These are phyloP conservation scores for Hypholoma fasciculare DNA, from an alignment of 768 basidiomycete genomes.

Conservation along the genomic window DNA sequence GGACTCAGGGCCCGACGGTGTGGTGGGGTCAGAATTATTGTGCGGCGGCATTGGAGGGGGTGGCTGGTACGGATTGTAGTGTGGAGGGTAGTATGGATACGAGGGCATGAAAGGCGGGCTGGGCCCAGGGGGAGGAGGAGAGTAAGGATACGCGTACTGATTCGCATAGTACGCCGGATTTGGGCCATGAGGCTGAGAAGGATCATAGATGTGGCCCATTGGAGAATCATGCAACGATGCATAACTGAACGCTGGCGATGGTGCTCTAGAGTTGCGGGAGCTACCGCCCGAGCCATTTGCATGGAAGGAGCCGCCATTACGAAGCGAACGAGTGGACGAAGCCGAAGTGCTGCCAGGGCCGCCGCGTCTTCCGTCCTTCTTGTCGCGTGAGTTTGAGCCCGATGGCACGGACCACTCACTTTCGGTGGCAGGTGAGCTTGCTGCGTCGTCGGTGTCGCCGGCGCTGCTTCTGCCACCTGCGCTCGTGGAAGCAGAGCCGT, in stretches of 20 bases:
- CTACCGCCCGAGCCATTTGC: conserved; percentile 52
- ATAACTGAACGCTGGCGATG: conserved; percentile 78
- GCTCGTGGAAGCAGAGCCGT: conserved; percentile 60
- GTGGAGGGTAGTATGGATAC: conserved; percentile 39
- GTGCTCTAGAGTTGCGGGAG: conserved; percentile 71
- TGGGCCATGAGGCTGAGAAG: conserved; percentile 40
- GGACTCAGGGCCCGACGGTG: conserved; percentile 32
- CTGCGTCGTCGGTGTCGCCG: conserved; percentile 68
- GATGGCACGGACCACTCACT: conserved; percentile 72
- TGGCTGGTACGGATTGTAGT: conserved; percentile 36
- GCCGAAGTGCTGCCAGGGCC: conserved; percentile 43
- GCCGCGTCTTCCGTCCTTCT: conserved; percentile 47
- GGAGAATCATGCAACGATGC: conserved; percentile 71
- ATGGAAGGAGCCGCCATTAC: conserved; percentile 48
- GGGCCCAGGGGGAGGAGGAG: conserved; percentile 42
- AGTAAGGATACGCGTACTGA: conserved; percentile 52
- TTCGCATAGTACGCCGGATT: conserved; percentile 44
- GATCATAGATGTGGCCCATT: conserved; percentile 45
- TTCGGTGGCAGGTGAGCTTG: conserved; percentile 74
- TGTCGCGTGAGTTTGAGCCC: conserved; percentile 51
- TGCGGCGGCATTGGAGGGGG: conserved; percentile 33
- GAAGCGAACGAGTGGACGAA: conserved; percentile 61
- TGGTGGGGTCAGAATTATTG: conserved; percentile 31
- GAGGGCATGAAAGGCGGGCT: conserved; percentile 38
- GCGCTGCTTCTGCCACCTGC: conserved; percentile 55